Base-by-base conservation (phyloP, 495 filamentous ascomycete species). In the Jackrogersella minutella region DNA sequence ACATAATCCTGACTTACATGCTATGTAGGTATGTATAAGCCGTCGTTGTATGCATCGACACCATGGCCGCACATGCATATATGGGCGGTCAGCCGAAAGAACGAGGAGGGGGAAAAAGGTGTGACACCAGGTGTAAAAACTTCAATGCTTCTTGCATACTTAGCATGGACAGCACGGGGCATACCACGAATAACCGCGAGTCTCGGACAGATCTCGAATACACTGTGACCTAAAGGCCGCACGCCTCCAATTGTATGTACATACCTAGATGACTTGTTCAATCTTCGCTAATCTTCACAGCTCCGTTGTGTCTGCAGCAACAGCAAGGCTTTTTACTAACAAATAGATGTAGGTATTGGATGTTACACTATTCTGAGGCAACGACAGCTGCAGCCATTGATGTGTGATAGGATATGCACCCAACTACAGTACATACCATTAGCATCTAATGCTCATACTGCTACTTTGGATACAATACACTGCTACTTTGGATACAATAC, bases 61-160 rank as follows among this genome's bases (percentile, higher is more conserved):
- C 24, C 50, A 63, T 46, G 66, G 34, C 26, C 43, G 50, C 30
- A 43, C 49, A 69, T 60, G 66, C 66, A 69, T 69, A 54, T 41
- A 61, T 24, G 61, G 57, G 61, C 66, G 61, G 66, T 69, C 66
- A 69, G 60, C 60, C 41, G 66, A 59, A 30, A 14, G 19, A 19
- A 16, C 28, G 21, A 49, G 28, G 13, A 56, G 34, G 17, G 44
- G 46, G 17, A 43, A 68, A n/a, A 40, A 19, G 28, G 41, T 17
- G 34, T 56, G 43, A 21, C 13, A 53, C 21, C 30, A 59, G 19
- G 14, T 31, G n/a, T 22, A 10, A 44, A 16, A 10, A 44, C 40
- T 47, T 43, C 43, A 33, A 59, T 52, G 9, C 31, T 19, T 39
- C 21, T 49, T 37, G 33, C 41, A 30, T 40, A 34, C 40, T 17